Percentiles rank a stretch among this genome's conserved stretches.
Conservation (phyloP, 495 filamentous ascomycete species). For the Mytilinidion resinicola region DNA sequence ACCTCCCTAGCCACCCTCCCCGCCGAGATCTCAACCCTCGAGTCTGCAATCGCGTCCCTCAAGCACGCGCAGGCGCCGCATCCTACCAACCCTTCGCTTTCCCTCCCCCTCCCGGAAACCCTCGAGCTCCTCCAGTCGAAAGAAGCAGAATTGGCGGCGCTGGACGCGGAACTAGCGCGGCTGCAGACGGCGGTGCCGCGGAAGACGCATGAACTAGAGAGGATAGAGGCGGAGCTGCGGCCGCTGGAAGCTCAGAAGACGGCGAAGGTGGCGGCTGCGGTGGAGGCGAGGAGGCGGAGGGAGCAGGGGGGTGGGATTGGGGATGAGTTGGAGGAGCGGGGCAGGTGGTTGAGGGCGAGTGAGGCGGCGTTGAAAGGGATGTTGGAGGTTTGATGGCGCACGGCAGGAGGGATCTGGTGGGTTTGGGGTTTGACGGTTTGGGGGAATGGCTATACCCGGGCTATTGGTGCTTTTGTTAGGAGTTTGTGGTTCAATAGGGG, state of each 20-base stretch:
- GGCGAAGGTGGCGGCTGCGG: constrained; percentile 61
- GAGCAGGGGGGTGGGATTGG: constrained; percentile 60
- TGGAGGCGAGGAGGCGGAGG: constrained; percentile 73
- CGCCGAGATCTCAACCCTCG: constrained; percentile 53
- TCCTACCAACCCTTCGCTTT: constrained; percentile 38
- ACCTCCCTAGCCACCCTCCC: constrained; percentile 56
- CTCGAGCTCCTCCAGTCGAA: constrained; percentile 50
- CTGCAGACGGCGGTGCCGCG: constrained; percentile 60
- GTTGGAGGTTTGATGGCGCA: constrained; percentile 40
- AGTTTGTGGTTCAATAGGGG: no score
- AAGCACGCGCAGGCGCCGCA: constrained; percentile 40
- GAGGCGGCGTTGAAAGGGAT: constrained; percentile 63
- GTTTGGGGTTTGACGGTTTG: neutral
- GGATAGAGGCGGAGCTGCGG: constrained; percentile 62
- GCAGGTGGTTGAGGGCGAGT: constrained; percentile 71
- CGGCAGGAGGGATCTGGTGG: neutral
- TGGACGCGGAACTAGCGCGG: constrained; percentile 63
- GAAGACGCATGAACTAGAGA: constrained; percentile 65
- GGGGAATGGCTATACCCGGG: no score
- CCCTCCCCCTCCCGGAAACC: constrained; percentile 55
- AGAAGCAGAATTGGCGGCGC: constrained; percentile 54
- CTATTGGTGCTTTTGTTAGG: no score
- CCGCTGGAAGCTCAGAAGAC: constrained; percentile 65
- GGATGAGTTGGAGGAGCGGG: constrained; percentile 76
- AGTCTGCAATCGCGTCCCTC: constrained; percentile 52